phyloP scores from a whole-genome alignment of 2,329 filamentous ascomycete species.

The Triangularia verruculosa region DNA sequence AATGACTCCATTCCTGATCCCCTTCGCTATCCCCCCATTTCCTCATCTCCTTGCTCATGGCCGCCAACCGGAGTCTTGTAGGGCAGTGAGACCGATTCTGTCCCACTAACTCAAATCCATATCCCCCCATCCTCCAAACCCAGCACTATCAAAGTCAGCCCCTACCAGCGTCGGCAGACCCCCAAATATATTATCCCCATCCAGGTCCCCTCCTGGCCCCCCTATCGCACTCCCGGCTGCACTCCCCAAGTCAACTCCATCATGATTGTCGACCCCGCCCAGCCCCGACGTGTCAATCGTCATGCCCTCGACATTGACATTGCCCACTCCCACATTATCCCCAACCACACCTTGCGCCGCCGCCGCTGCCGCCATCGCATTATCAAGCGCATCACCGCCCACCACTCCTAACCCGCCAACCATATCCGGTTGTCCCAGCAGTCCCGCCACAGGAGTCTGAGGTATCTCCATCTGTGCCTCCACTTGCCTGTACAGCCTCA shows the following conservation, averaged over 20 bases:
- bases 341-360: constrained; percentile 28
- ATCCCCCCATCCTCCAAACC: constrained; percentile 22
- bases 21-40: too few species aligned
- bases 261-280: constrained; percentile 32
- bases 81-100: too few species aligned
- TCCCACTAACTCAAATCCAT: constrained; percentile 7
- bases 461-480: constrained; percentile 59
- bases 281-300: constrained; percentile 43
- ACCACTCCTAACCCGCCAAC: constrained; percentile 30
- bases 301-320: constrained; percentile 39
- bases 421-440: constrained; percentile 39
- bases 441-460: constrained; percentile 33
- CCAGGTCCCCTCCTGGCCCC: constrained; percentile 30
- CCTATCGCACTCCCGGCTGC: not conserved
- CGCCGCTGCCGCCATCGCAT: constrained; percentile 42
- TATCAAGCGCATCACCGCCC: constrained; percentile 32
- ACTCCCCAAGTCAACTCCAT: constrained; percentile 38
- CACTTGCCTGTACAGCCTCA: constrained; percentile 61
- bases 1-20: not conserved
- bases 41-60: too few species aligned
- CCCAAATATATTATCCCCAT: constrained; percentile 45
- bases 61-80: too few species aligned
- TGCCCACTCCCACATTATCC: constrained; percentile 24
- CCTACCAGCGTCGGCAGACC: constrained; percentile 32
- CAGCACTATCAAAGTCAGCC: constrained; percentile 36